Conservation (phyloP, 129 eudicot species). For the Daucus carota region DH1_v3.0 NC_030383.2:56751501-56752000, state of each 20-base stretch:
- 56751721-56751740: conserved; percentile 52
- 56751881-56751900: background rate
- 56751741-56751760: conserved; percentile 61
- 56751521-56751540: conserved; percentile 53
- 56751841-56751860: conserved; percentile 73
- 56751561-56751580: conserved; percentile 67
- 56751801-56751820: conserved; percentile 75
- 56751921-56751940: background rate
- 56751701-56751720: conserved; percentile 60
- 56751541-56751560: conserved; percentile 41
- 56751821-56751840: conserved; percentile 51
- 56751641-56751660: conserved; percentile 57
- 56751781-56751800: conserved; percentile 70
- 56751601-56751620: conserved; percentile 30
- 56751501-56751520: conserved; percentile 35
- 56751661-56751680: conserved; percentile 47
- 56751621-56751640: conserved; percentile 20
- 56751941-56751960: background rate
- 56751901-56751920: background rate
- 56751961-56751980: background rate
- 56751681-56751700: conserved; percentile 56
- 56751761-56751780: conserved; percentile 82
- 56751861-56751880: conserved; percentile 63
- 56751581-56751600: conserved; percentile 58
- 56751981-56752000: background rate